Conservation (phyloP, 257 asterid species). For the Nicotiana noctiflora region DNA sequence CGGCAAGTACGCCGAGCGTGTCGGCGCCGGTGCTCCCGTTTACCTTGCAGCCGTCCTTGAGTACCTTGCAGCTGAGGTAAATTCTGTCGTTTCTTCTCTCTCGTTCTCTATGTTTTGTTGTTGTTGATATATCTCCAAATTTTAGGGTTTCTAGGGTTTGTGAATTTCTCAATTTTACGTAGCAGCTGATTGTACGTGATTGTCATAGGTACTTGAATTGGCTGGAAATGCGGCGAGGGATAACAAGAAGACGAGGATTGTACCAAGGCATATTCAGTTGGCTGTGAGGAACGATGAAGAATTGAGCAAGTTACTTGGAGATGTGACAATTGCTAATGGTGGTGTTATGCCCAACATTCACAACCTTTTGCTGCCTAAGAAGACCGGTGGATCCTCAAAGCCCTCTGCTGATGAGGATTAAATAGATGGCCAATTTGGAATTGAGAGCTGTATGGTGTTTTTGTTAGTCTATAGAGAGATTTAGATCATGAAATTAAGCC, state of each 20-base stretch:
- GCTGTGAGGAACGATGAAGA: conserved; percentile 78
- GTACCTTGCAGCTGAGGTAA: conserved; percentile 75
- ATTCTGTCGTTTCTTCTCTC: not conserved
- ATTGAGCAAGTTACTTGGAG: conserved; percentile 67
- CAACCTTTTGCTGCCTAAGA: conserved; percentile 71
- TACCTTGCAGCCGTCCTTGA: conserved; percentile 80
- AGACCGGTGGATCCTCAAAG: conserved; percentile 55
- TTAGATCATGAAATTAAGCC: not conserved
- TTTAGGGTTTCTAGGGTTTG: not conserved
- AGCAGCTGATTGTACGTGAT: not conserved
- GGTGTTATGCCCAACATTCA: conserved; percentile 93
- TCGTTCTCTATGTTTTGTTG: not conserved
- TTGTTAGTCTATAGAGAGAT: not conserved
- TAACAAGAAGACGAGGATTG: conserved; percentile 77
- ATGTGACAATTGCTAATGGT: conserved; percentile 73
- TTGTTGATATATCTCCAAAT: not conserved
- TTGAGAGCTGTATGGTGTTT: not conserved
- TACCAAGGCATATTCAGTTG: conserved; percentile 69
- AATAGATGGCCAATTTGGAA: not conserved
- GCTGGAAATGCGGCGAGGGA: conserved; percentile 87
- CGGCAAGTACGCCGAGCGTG: conserved; percentile 78
- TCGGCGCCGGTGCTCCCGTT: conserved; percentile 83
- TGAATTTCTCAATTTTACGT: not conserved
- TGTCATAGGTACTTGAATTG: conserved; percentile 55
- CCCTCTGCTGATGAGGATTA: conserved; percentile 55